Base-by-base conservation (phyloP, 345 rosid genomes). In the Eucalyptus victrix region DNA sequence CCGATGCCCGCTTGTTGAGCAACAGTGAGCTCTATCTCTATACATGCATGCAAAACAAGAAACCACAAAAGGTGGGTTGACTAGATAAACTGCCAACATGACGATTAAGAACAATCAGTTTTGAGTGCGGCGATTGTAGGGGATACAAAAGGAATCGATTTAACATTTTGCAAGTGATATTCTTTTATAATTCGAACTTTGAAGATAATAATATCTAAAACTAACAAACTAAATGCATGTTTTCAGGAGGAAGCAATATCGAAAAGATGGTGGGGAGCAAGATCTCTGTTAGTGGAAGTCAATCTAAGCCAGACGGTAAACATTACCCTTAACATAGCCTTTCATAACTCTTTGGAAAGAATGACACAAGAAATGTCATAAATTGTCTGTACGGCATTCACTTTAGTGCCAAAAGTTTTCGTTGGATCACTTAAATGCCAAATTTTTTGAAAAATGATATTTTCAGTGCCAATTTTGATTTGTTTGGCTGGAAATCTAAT, bases 361-460 rank as follows among this genome's bases (percentile, higher is more conserved):
- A 49, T 49, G 51, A 49, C 51, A 49, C 18, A 0, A 49, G 18
- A 49, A 49, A 49, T 15, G 18, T 49, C 51, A 49, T 15, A 56
- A 56, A 0, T 56, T 49, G 0, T n/a, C n/a, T 49, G 1, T 15
- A 49, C 3, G 0, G 7, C 7, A 49, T 1, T 49, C 7, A 49
- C 1, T 49, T 49, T 1, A 49, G 0, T 1, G 0, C 7, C 18
- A 49, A 49, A 49, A 49, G 0, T 49, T 49, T 49, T 49, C 3
- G 1, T 49, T 2, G 0, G 0, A 49, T 49, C 18, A 15, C 51
- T 49, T 49, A 15, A 15, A 1, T 49, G 7, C 1, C 51, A 49
- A 49, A 49, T 49, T 49, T 15, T 49, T 49, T 49, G 3, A 49
- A 49, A 49, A 49, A 49, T 49, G 51, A 49, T 49, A 1, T 49